Percentiles rank a stretch among this genome's conserved stretches.
Conservation (phyloP, 305 asterid genomes). For the Fraxinus angustifolia region DNA sequence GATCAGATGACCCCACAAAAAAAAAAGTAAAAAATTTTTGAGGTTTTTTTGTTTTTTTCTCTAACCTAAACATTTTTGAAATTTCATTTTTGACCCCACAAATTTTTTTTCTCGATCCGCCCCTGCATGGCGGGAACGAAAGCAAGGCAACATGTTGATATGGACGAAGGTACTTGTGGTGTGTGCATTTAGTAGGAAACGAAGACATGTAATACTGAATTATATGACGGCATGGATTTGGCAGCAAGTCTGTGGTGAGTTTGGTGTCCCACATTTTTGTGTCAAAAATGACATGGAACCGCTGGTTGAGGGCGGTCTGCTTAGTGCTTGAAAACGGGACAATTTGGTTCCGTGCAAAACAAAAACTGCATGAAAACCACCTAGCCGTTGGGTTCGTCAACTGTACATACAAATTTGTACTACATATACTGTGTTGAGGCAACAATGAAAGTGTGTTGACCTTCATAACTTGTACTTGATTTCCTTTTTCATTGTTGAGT, state of each 20-base stretch:
- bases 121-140: background rate
- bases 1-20: too few species aligned
- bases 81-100: too few species aligned
- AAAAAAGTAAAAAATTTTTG: too few species aligned
- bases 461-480: background rate
- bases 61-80: too few species aligned
- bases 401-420: background rate
- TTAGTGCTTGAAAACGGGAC: background rate
- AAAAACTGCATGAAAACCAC: background rate
- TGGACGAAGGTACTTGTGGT: background rate
- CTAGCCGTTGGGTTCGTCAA: background rate
- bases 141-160: background rate
- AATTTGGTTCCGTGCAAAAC: background rate
- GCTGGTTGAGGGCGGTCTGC: background rate
- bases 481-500: background rate
- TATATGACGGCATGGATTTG: background rate
- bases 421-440: background rate
- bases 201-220: background rate
- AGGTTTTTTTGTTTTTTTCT: too few species aligned
- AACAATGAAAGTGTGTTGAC: background rate
- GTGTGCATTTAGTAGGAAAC: background rate
- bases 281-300: background rate
- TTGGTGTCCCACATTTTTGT: background rate
- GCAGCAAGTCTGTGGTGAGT: background rate
- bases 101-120: too few species aligned